A percentile compares a stretch with the other conserved stretches of the same genome.
Evolutionary conservation across 768 basidiomycete species (phyloP).

Genomic region (Russula foetens): DNA sequence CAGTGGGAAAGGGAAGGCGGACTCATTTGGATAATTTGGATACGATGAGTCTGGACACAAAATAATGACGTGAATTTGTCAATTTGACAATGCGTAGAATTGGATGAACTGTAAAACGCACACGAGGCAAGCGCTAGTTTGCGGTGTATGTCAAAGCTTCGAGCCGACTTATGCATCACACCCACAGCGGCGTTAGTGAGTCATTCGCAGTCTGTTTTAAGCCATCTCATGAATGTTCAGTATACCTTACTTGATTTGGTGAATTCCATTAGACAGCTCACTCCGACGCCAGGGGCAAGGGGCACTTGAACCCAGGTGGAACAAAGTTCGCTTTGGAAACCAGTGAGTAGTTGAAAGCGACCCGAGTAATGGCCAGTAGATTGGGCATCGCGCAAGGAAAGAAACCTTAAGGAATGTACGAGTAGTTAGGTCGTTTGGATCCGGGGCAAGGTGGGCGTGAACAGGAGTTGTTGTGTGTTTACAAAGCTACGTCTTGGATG

Average conservation of each 20-base stretch:
- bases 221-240: background rate
- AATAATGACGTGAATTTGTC: background rate
- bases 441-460: background rate
- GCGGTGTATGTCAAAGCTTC: background rate
- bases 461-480: background rate
- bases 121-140: background rate
- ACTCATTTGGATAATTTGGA: too few species aligned
- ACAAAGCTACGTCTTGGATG: background rate
- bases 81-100: too few species aligned
- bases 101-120: background rate
- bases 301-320: background rate
- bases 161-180: background rate
- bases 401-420: background rate
- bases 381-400: background rate
- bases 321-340: background rate
- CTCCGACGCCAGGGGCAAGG: too few species aligned
- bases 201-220: background rate
- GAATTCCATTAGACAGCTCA: background rate
- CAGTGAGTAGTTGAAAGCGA: background rate
- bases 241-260: background rate
- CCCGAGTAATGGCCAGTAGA: background rate
- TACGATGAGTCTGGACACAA: background rate
- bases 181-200: background rate
- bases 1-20: background rate
- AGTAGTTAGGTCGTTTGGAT: background rate